Evolutionary conservation across 2,329 filamentous ascomycete genomes (phyloP), one percentile per base, ranked within the genome.

Genomic region (Botrytis deweyae): DNA sequence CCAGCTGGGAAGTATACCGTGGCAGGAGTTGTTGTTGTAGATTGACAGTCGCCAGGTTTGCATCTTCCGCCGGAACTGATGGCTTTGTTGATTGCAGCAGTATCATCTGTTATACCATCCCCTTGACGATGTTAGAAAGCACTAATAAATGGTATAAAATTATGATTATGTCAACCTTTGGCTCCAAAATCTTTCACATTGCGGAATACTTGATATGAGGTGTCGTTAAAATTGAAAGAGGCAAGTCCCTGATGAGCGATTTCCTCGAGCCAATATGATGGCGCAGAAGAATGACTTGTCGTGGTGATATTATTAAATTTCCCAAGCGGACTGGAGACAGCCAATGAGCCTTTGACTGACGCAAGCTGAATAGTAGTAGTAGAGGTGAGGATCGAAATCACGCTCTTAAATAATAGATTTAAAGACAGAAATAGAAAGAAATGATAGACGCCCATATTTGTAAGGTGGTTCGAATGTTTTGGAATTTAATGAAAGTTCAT

Each of bases 41-140:
- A 83, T n/a, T 78, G 76, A 75, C 85, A 79, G 16, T 55, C 87
- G 91, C 86, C 76, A 1, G 85, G 84, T 59, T 88, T 82, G 46
- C 78, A 80, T 65, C 78, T 71, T 29, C 61, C 70, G 20, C 78
- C 78, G 58, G 55, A 66, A 69, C 73, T 77, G 2, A 80, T 78
- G 12, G 78, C 79, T 40, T 84, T 82, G 84, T 97, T 97, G 87
- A 98, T 97, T 73, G 94, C 93, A 2, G 83, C 76, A 0, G 94
- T 97, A 80, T 97, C 94, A 81, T 98, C 95, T n/a, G 91, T 92
- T 0, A 85, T 82, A 14, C 90, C 77, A 78, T 91, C 89, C 40
- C 78, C 77, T 78, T 49, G 88, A 84, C 97, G 93, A 76, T 44
- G 97, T 92, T 68, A 98, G 89, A 62, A 91, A 93, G 85, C 97